Percentiles rank a stretch among this genome's conserved stretches.
phyloP scores from a whole-genome alignment of 768 basidiomycete species.

The Amanita molliuscula region DNA sequence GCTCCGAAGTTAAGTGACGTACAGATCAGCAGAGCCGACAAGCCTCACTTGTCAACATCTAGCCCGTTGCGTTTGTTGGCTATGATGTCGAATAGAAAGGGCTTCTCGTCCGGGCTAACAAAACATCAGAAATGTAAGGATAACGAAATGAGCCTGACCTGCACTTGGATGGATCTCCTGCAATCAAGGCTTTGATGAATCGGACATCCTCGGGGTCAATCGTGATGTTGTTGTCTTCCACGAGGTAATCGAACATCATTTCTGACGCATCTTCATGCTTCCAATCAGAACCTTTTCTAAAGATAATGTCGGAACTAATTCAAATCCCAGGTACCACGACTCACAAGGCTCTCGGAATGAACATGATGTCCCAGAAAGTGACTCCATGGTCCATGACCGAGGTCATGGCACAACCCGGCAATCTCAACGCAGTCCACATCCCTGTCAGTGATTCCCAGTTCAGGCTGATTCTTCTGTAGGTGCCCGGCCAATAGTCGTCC shows the following conservation, averaged over 20 bases:
- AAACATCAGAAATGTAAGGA: not conserved
- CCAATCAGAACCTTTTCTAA: constrained; percentile 47
- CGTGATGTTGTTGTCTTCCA: constrained; percentile 42
- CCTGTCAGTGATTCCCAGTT: constrained; percentile 55
- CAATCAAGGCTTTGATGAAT: constrained; percentile 74
- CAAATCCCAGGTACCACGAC: constrained; percentile 13
- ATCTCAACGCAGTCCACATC: constrained; percentile 72
- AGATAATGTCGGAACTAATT: not conserved
- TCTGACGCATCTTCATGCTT: constrained; percentile 72
- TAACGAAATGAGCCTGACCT: constrained; percentile 22
- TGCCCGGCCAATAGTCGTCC: constrained; percentile 53
- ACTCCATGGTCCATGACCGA: constrained; percentile 81
- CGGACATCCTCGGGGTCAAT: constrained; percentile 37
- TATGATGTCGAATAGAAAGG: constrained; percentile 77
- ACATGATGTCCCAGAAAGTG: constrained; percentile 77
- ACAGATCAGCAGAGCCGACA: not conserved
- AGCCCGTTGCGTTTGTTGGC: constrained; percentile 75
- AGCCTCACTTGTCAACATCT: constrained; percentile 75
- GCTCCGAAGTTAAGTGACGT: not conserved
- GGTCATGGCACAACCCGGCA: constrained; percentile 77
- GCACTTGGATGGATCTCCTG: constrained; percentile 44
- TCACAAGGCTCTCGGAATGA: constrained; percentile 60
- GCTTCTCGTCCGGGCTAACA: constrained; percentile 41
- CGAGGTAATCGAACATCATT: constrained; percentile 70
- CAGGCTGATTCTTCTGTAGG: constrained; percentile 46